These are phyloP conservation scores for Podospora comata DNA, from an alignment of 495 filamentous ascomycete species.

Conservation along the genomic window DNA sequence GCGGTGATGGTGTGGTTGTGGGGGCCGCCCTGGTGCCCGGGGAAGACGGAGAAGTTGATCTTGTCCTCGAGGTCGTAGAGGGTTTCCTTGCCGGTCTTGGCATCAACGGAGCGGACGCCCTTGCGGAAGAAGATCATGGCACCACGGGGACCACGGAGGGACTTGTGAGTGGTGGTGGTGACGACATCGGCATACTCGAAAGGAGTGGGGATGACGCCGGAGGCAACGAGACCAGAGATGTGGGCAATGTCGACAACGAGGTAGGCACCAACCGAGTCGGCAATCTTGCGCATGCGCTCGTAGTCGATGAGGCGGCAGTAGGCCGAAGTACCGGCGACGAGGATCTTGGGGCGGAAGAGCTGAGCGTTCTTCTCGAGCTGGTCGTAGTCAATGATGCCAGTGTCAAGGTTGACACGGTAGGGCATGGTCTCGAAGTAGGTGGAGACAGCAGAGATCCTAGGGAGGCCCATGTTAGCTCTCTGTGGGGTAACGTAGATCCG, in stretches of 20 bases:
- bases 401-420: slow-evolving; percentile 85
- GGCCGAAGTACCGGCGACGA: slow-evolving; percentile 96
- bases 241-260: slow-evolving; percentile 98
- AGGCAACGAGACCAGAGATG: slow-evolving; percentile 93
- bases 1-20: slow-evolving; percentile 99
- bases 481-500: neutral
- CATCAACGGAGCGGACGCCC: slow-evolving; percentile 81
- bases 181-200: slow-evolving; percentile 95
- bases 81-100: slow-evolving; percentile 86
- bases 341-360: slow-evolving; percentile 90
- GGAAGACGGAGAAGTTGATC: slow-evolving; percentile 99
- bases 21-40: slow-evolving; percentile 97
- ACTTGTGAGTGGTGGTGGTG: slow-evolving; percentile 99
- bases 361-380: slow-evolving; percentile 85
- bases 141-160: slow-evolving; percentile 93
- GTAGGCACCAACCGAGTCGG: slow-evolving; percentile 90
- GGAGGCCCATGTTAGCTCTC: slow-evolving; percentile 19
- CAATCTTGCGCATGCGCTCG: slow-evolving; percentile 91
- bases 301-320: slow-evolving; percentile 99
- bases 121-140: slow-evolving; percentile 99
- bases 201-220: slow-evolving; percentile 89
- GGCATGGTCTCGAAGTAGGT: slow-evolving; percentile 96
- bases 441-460: slow-evolving; percentile 84
- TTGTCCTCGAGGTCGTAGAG: slow-evolving; percentile 91
- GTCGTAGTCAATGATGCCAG: slow-evolving; percentile 97